Conservation (phyloP, 345 rosid genomes). For the Salix suchowensis region DNA sequence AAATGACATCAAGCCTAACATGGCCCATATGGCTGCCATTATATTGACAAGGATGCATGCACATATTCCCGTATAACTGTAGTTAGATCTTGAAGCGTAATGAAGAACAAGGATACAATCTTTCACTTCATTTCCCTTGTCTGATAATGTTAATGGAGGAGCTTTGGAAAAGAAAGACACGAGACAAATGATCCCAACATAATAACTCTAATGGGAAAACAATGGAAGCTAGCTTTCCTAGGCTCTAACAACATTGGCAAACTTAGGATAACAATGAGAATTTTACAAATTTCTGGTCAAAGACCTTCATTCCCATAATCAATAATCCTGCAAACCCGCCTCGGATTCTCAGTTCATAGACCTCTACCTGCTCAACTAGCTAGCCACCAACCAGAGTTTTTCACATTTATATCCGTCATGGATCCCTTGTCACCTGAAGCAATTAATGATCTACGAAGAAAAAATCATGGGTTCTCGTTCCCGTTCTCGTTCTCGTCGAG, state of each 20-base stretch:
- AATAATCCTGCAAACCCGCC: not conserved
- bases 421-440: not conserved
- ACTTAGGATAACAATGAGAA: constrained; percentile 4
- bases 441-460: not conserved
- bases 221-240: not conserved
- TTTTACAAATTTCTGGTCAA: constrained; percentile 9
- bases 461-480: not conserved
- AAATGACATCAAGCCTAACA: not conserved
- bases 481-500: not conserved
- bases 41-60: not conserved
- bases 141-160: not conserved
- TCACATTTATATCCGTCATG: not conserved
- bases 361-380: not conserved
- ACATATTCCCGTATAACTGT: not conserved
- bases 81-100: not conserved
- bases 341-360: not conserved
- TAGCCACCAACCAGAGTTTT: not conserved
- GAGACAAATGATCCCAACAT: not conserved
- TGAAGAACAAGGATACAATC: no score
- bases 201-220: not conserved
- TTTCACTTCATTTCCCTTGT: not conserved
- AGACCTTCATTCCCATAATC: not conserved
- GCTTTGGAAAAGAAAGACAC: not conserved
- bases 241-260: not conserved
- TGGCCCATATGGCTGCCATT: not conserved